Conservation (phyloP, 1,284 basidiomycete genomes). For the Rhodotorula sp. region DNA sequence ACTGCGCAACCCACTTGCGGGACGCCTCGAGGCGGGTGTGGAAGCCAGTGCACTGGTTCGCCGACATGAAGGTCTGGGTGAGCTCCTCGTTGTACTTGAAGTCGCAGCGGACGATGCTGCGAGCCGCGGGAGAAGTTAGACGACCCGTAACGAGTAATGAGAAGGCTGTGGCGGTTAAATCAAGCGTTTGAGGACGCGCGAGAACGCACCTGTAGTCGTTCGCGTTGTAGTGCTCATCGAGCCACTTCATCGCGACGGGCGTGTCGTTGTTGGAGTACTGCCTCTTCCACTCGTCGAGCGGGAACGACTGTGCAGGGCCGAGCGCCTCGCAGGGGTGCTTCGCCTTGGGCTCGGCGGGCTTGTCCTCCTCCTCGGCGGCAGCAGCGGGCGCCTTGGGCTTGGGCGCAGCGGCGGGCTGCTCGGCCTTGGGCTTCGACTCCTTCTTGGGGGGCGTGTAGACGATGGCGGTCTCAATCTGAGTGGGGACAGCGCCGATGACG, state of each 20-base stretch:
- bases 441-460: constrained; percentile 71
- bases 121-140: neutral
- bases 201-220: constrained; percentile 61
- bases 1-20: constrained; percentile 59
- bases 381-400: constrained; percentile 62
- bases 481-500: constrained; percentile 51
- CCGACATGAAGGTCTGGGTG: constrained; percentile 85
- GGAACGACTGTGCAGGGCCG: constrained; percentile 2
- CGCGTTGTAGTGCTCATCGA: constrained; percentile 59
- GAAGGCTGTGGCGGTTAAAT: no score
- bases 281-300: constrained; percentile 16
- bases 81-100: constrained; percentile 87
- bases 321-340: constrained; percentile 84
- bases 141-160: no score
- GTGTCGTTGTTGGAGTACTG: constrained; percentile 79
- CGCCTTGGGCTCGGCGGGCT: constrained; percentile 65
- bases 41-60: constrained; percentile 79
- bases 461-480: constrained; percentile 68
- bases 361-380: constrained; percentile 63
- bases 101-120: neutral
- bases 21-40: constrained; percentile 93
- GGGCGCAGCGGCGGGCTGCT: constrained; percentile 46
- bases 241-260: constrained; percentile 49
- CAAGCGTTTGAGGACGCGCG: no score
- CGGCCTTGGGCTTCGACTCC: constrained; percentile 56